Conservation (phyloP, 1,139 yeast species). For the Candida labiduridarum region DNA sequence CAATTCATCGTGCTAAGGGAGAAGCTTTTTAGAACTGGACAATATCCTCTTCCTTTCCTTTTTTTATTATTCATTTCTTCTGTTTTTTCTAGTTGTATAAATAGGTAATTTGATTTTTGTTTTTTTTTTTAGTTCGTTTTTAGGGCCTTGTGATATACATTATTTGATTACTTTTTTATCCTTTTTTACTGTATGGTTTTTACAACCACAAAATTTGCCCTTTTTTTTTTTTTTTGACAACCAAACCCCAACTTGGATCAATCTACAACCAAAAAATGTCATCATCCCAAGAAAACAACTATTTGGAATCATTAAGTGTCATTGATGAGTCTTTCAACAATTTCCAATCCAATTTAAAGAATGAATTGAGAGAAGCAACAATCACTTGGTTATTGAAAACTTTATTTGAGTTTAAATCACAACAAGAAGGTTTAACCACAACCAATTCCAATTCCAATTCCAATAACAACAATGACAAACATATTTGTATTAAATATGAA, state of each 20-base stretch:
- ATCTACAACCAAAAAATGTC: background rate
- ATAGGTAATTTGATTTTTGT: no score
- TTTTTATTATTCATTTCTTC: background rate
- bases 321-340: background rate
- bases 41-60: background rate
- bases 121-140: no score
- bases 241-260: no score
- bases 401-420: background rate
- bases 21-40: slow-evolving; percentile 12
- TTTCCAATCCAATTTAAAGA: background rate
- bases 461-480: background rate
- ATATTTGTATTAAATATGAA: background rate
- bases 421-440: no score
- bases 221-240: no score
- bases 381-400: background rate
- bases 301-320: background rate
- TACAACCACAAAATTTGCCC: no score
- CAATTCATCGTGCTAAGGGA: slow-evolving; percentile 19
- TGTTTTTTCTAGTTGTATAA: no score
- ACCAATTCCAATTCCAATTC: background rate
- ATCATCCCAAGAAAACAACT: background rate
- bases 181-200: no score
- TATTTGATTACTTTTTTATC: no score
- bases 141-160: no score
- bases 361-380: background rate